Conservation (phyloP, 2,329 filamentous ascomycete genomes). For the Arthrocladium fulminans region DNA sequence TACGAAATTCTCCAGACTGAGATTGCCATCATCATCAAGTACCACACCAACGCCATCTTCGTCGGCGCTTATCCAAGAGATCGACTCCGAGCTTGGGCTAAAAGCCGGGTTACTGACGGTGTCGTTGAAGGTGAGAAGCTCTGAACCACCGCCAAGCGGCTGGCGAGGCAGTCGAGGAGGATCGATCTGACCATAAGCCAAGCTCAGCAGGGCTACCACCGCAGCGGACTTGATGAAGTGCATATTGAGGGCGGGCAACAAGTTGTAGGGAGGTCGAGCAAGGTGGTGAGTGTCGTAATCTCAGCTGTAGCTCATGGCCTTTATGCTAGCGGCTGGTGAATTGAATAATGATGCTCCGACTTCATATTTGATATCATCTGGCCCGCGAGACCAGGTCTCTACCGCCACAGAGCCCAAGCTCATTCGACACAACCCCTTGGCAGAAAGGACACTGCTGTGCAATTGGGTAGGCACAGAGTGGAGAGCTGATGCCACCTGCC, state of each 20-base stretch:
- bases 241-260: not conserved
- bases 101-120: slow-evolving; percentile 44
- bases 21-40: slow-evolving; percentile 40
- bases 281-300: not conserved
- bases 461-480: not conserved
- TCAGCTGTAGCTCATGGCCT: not conserved
- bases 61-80: slow-evolving; percentile 51
- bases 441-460: not conserved
- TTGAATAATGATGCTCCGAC: not conserved
- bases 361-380: not conserved
- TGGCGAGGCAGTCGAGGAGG: slow-evolving; percentile 47
- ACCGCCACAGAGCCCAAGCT: not conserved
- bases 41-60: slow-evolving; percentile 56
- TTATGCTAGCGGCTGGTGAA: not conserved
- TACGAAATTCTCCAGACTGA: slow-evolving; percentile 55
- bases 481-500: not conserved
- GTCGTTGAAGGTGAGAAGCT: slow-evolving; percentile 53
- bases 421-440: not conserved
- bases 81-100: slow-evolving; percentile 38
- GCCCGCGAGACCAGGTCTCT: not conserved
- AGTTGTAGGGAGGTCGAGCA: not conserved
- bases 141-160: slow-evolving; percentile 48
- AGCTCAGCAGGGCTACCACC: not conserved
- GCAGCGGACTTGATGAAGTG: not conserved
- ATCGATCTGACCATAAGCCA: slow-evolving; percentile 27